These are phyloP conservation scores for Pseudocercospora cruenta DNA, from an alignment of 2,329 filamentous ascomycete genomes.

Conservation along the genomic window DNA sequence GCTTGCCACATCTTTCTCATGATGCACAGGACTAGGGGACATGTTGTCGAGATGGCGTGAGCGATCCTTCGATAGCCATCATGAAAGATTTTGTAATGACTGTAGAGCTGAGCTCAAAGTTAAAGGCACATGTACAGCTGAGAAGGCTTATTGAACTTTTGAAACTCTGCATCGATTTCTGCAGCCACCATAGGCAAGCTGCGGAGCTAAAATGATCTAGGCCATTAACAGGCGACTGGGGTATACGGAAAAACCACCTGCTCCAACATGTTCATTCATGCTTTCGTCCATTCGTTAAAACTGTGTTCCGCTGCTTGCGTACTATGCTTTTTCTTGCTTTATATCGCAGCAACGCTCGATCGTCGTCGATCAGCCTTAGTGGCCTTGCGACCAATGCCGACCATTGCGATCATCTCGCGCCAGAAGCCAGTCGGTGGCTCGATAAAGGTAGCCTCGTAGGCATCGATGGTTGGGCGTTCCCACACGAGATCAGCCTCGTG, in stretches of 20 bases:
- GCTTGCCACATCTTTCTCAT: not conserved
- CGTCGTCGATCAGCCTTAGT: conserved; percentile 13
- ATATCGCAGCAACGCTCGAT: conserved; percentile 13
- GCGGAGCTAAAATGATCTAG: conserved; percentile 1
- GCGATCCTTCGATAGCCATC: not conserved
- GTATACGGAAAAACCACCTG: conserved; percentile 4
- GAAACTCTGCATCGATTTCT: not conserved
- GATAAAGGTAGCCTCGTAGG: conserved; percentile 59
- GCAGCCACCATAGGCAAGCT: conserved; percentile 3
- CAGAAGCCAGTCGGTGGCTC: conserved; percentile 59
- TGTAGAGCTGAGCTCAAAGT: not conserved
- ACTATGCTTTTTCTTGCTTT: not conserved
- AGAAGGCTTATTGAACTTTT: not conserved
- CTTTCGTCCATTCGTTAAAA: not conserved
- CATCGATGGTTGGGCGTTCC: conserved; percentile 64
- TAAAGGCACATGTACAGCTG: not conserved
- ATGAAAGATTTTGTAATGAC: not conserved
- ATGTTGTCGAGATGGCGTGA: not conserved
- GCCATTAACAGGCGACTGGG: not conserved
- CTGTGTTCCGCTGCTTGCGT: not conserved
- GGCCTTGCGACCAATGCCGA: conserved; percentile 40
- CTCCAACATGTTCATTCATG: not conserved
- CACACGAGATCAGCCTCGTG: conserved; percentile 63
- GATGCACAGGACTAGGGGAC: not conserved
- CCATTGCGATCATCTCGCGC: conserved; percentile 55